Evolutionary conservation across 2,329 filamentous ascomycete species (phyloP).

Genomic region (Myotisia sp.): DNA sequence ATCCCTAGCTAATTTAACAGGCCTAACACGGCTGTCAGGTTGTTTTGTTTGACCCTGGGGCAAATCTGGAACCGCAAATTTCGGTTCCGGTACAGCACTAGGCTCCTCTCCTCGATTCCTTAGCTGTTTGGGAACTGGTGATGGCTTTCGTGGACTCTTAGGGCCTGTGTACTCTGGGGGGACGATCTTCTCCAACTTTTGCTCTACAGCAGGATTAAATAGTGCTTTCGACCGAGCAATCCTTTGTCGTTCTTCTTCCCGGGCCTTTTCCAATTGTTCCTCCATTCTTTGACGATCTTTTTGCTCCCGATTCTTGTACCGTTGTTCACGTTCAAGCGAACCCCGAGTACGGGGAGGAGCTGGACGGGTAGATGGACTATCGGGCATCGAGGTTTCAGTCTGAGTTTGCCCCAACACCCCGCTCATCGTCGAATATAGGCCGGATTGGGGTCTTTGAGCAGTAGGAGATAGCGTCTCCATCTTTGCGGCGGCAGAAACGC

Average conservation of each 20-base stretch:
- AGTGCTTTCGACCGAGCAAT: conserved; percentile 19
- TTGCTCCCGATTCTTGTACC: conserved; percentile 17
- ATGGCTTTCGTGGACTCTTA: conserved; percentile 16
- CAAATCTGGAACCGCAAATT: conserved; percentile 16
- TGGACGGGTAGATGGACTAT: conserved; percentile 21
- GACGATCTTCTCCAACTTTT: conserved; percentile 21
- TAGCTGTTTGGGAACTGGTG: conserved; percentile 17
- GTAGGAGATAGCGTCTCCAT: conserved; percentile 39
- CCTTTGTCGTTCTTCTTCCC: conserved; percentile 24
- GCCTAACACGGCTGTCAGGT: conserved; percentile 27
- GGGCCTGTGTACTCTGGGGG: conserved; percentile 8
- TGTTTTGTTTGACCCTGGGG: conserved; percentile 19
- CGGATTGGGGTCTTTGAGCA: conserved; percentile 19
- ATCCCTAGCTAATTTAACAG: conserved; percentile 32
- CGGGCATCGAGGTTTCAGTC: conserved; percentile 8
- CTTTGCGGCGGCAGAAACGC: conserved; percentile 44
- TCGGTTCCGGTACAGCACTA: conserved; percentile 17
- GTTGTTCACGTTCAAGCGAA: conserved; percentile 42
- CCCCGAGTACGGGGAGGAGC: conserved; percentile 40
- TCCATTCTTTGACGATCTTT: conserved; percentile 19
- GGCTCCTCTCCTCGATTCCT: conserved; percentile 19
- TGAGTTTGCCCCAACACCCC: conserved; percentile 9
- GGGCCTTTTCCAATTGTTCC: conserved; percentile 21
- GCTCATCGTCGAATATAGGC: conserved; percentile 18
- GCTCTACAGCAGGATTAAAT: conserved; percentile 21